phyloP scores from a whole-genome alignment of 495 filamentous ascomycete genomes.

The Aspergillus panamensis region DNA sequence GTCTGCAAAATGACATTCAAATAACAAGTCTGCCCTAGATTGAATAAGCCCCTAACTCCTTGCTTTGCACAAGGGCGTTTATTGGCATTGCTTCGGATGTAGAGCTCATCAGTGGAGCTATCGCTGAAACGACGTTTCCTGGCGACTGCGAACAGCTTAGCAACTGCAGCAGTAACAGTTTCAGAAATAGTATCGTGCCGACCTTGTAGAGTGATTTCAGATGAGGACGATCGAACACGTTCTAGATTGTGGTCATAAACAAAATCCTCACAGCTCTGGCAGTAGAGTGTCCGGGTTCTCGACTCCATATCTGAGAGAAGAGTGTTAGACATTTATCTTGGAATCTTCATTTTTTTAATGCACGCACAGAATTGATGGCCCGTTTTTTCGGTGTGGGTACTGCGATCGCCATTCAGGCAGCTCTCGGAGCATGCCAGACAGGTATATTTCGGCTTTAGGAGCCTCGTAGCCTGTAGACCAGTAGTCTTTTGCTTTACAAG shows the following conservation, averaged over 20 bases:
- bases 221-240: constrained; percentile 46
- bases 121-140: constrained; percentile 28
- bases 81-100: constrained; percentile 41
- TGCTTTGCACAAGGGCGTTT: constrained; percentile 45
- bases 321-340: constrained; percentile 12
- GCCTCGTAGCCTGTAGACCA: constrained; percentile 25
- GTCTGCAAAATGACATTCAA: constrained; percentile 88
- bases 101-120: constrained; percentile 38
- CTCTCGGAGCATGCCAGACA: constrained; percentile 41
- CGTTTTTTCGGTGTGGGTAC: constrained; percentile 40
- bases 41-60: constrained; percentile 81
- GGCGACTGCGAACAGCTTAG: constrained; percentile 18
- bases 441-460: constrained; percentile 42
- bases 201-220: constrained; percentile 28
- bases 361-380: constrained; percentile 44
- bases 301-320: constrained; percentile 74
- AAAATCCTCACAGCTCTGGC: constrained; percentile 79
- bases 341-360: not conserved
- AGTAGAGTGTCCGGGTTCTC: constrained; percentile 69
- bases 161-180: not conserved
- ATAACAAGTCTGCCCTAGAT: constrained; percentile 91
- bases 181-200: not conserved
- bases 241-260: constrained; percentile 85
- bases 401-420: constrained; percentile 33
- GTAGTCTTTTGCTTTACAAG: constrained; percentile 23